Evolutionary conservation across 306 rosid genomes (phyloP), one percentile per base, ranked within the genome.

Genomic region (Pterocarpus macrocarpus): DNA sequence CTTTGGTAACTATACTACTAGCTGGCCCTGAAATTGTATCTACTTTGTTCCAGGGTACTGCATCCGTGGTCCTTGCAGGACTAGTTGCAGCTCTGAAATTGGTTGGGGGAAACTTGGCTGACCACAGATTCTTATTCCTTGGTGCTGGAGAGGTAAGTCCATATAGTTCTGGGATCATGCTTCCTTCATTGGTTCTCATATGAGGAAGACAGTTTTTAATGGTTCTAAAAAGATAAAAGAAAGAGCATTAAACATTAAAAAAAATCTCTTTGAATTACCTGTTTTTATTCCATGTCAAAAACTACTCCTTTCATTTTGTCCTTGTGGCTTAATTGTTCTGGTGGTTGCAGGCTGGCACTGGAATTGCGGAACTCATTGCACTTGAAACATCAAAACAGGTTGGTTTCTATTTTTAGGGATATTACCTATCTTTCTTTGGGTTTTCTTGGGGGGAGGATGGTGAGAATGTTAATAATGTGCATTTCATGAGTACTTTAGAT

Each of bases 301-400:
- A 56, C 38, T 61, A n/a, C 17, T 59, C 38, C 69, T 67, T 73
- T 22, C 43, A 56, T 83, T 71, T 45, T 22, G 58, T 69, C 39
- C 14, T 50, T 76, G 16, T 58, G 73, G 72, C 81, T 87, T 73
- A 82, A 77, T 69, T 69, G 10, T 64, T 8, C 77, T 75, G 77
- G 77, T 10, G 70, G 85, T 79, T 87, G 80, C 89, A 96, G 99
- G 99, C 99, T 8, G 99, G 99, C 79, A 96, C 99, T 36, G 99
- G 99, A 82, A 96, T 96, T 69, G 99, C 99, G 35, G 98, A 94
- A 75, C 97, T 96, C 68, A 92, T 96, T 76, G 99, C 99, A 79
- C 99, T 96, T 73, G 97, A 96, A 86, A 88, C 90, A 38, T 92
- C 99, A 34, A 96, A 96, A 77, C 95, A 94, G 99, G 99, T 96